Evolutionary conservation across 1,284 basidiomycete genomes (phyloP).

Genomic region (Caloboletus firmus): DNA sequence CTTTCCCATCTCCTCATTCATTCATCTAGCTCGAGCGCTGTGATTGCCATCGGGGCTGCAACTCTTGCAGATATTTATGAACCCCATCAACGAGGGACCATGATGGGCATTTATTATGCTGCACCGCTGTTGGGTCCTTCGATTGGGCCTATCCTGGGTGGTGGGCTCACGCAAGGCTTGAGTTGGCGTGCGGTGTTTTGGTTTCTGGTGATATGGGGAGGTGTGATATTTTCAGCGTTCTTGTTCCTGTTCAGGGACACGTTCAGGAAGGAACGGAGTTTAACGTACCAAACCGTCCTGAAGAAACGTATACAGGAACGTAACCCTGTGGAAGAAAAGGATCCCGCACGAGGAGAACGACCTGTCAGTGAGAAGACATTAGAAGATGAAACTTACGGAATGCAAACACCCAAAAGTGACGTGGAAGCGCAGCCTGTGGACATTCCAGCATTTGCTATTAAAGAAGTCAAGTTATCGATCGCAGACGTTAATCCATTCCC

Average conservation of each 20-base stretch:
- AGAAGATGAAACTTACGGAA: not conserved
- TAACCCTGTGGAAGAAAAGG: slow-evolving; percentile 6
- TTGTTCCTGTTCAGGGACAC: slow-evolving; percentile 77
- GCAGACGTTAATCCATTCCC: slow-evolving; percentile 27
- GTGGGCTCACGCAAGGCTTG: slow-evolving; percentile 67
- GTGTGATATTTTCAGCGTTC: slow-evolving; percentile 58
- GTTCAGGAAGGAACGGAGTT: slow-evolving; percentile 74
- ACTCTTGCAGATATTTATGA: slow-evolving; percentile 84
- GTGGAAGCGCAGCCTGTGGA: slow-evolving; percentile 22
- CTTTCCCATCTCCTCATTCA: not conserved
- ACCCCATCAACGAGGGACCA: slow-evolving; percentile 73
- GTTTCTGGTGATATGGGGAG: slow-evolving; percentile 72
- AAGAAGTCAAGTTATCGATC: slow-evolving; percentile 17
- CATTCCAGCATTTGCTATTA: slow-evolving; percentile 37
- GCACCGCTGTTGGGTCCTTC: slow-evolving; percentile 62
- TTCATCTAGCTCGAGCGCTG: slow-evolving; percentile 63
- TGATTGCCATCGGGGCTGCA: slow-evolving; percentile 77
- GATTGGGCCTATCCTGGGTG: slow-evolving; percentile 71
- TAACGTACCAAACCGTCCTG: slow-evolving; percentile 69
- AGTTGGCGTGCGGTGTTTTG: slow-evolving; percentile 84
- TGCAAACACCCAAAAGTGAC: slow-evolving; percentile 7
- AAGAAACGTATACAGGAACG: slow-evolving; percentile 26
- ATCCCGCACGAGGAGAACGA: slow-evolving; percentile 9
- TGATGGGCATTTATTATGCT: slow-evolving; percentile 79
- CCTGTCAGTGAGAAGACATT: slow-evolving; percentile 1